phyloP scores from a whole-genome alignment of 495 filamentous ascomycete species.

The Neurospora sublineolata region DNA sequence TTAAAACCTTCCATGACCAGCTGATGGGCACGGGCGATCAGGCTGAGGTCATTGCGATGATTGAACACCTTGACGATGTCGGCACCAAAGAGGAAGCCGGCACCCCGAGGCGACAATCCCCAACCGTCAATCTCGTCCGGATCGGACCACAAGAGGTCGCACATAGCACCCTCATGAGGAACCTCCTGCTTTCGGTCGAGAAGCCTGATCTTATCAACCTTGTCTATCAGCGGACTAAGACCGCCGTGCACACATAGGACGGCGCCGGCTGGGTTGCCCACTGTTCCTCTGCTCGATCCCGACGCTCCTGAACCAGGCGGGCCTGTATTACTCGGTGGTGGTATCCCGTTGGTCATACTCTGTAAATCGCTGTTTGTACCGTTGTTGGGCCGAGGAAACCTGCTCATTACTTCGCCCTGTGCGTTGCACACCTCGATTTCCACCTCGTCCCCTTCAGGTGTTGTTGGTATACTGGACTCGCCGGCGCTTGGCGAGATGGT shows the following conservation, averaged over 20 bases:
- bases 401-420: conserved; percentile 58
- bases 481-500: conserved; percentile 43
- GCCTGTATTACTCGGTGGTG: conserved; percentile 42
- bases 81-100: conserved; percentile 90
- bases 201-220: conserved; percentile 88
- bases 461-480: conserved; percentile 24
- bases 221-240: conserved; percentile 81
- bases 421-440: conserved; percentile 87
- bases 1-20: conserved; percentile 99
- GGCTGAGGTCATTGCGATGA: conserved; percentile 75
- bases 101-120: conserved; percentile 88
- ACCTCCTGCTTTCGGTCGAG: conserved; percentile 97
- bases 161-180: conserved; percentile 97
- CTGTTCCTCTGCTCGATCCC: conserved; percentile 50
- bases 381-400: conserved; percentile 44
- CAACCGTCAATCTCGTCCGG: conserved; percentile 98
- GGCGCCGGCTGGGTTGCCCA: conserved; percentile 59
- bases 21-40: conserved; percentile 92
- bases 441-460: conserved; percentile 52
- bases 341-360: conserved; percentile 30
- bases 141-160: conserved; percentile 94
- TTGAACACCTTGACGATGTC: conserved; percentile 97
- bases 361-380: conserved; percentile 11
- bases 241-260: conserved; percentile 95
- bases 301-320: conserved; percentile 71